Evolutionary conservation across 768 basidiomycete genomes (phyloP).

Genomic region (Lactarius deliciosus): DNA sequence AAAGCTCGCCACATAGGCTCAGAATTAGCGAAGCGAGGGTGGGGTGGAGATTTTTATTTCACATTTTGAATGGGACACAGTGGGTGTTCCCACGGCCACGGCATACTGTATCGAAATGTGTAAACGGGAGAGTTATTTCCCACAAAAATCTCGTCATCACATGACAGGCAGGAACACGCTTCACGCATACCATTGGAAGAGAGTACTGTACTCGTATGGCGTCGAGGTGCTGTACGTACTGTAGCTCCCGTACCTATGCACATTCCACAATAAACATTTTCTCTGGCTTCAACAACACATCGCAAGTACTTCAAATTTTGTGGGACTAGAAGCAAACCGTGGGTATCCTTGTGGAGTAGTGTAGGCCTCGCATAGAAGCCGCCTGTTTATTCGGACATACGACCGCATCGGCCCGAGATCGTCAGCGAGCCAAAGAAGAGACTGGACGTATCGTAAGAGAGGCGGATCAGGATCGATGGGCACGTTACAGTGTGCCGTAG

Average conservation of each 20-base stretch:
- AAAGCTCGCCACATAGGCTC: background rate
- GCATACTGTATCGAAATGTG: background rate
- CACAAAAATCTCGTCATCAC: background rate
- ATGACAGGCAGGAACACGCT: background rate
- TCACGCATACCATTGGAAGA: background rate
- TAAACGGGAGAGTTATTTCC: background rate
- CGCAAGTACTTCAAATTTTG: no score
- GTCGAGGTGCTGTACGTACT: background rate
- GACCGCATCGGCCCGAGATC: background rate
- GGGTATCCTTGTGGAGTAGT: background rate
- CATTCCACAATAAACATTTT: no score
- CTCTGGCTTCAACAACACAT: no score
- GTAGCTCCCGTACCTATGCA: no score
- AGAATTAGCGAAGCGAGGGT: background rate
- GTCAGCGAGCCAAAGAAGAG: background rate
- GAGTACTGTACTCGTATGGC: background rate
- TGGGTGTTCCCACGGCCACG: background rate
- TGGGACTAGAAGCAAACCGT: background rate
- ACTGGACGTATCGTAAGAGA: no score
- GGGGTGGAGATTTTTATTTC: background rate
- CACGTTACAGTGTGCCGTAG: background rate
- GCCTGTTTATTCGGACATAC: background rate
- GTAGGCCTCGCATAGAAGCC: background rate
- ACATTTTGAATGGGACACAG: background rate
- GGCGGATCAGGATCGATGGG: background rate